Evolutionary conservation across 805 yeast species (phyloP).

Genomic region (Wickerhamiella slavikovae): DNA sequence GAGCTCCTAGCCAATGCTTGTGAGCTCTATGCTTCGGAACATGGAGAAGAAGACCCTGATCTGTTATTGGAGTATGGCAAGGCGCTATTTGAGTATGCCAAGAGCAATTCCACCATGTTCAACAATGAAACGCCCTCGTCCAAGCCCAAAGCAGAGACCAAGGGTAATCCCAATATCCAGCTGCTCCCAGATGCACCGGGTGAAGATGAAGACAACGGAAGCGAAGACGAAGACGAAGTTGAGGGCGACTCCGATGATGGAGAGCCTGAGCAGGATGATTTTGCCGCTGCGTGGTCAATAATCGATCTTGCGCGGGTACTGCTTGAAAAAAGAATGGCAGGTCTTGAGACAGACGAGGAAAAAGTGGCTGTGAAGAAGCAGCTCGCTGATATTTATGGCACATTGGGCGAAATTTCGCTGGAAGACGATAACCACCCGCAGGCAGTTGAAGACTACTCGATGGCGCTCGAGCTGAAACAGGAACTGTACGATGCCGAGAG

Average conservation of each 20-base stretch:
- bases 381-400: slow-evolving; percentile 52
- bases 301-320: slow-evolving; percentile 55
- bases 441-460: slow-evolving; percentile 47
- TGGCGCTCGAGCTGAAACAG: slow-evolving; percentile 33
- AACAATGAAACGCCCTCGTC: slow-evolving; percentile 26
- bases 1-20: slow-evolving; percentile 60
- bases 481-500: slow-evolving; percentile 31
- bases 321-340: slow-evolving; percentile 28
- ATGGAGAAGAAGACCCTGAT: slow-evolving; percentile 52
- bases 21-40: slow-evolving; percentile 26
- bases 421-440: slow-evolving; percentile 70
- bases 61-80: slow-evolving; percentile 58
- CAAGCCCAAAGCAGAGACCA: slow-evolving; percentile 13
- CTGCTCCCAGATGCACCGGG: slow-evolving; percentile 5
- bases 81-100: slow-evolving; percentile 60
- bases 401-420: slow-evolving; percentile 74
- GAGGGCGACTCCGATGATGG: slow-evolving; percentile 19
- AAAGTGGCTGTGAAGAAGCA: slow-evolving; percentile 22
- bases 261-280: slow-evolving; percentile 41
- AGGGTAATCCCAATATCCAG: slow-evolving; percentile 10
- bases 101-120: slow-evolving; percentile 51
- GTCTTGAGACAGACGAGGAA: slow-evolving; percentile 14
- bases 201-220: slow-evolving; percentile 10
- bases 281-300: slow-evolving; percentile 77
- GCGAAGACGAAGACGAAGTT: slow-evolving; percentile 13